Conservation (phyloP, 2,329 filamentous ascomycete genomes). For the Alternaria brassicae region DNA sequence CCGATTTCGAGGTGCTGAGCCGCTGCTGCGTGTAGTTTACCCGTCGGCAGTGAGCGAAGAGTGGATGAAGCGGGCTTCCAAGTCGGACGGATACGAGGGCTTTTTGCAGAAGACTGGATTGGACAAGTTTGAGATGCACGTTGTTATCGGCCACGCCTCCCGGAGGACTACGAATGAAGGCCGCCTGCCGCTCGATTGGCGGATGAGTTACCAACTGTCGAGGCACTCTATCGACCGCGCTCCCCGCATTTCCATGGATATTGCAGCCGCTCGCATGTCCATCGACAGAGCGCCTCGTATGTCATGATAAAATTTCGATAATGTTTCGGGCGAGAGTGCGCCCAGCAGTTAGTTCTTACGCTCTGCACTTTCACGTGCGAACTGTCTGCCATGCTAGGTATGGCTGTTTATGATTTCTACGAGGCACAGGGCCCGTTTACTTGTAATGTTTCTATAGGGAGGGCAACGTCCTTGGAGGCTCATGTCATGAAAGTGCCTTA, state of each 20-base stretch:
- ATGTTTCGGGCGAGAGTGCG: conserved; percentile 3
- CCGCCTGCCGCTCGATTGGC: conserved; percentile 21
- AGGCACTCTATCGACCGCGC: conserved; percentile 14
- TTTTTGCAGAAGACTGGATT: conserved; percentile 16
- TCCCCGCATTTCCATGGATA: conserved; percentile 14
- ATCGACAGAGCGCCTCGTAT: conserved; percentile 9
- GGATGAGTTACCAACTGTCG: conserved; percentile 17
- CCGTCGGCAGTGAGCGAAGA: conserved; percentile 15
- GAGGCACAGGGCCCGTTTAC: background rate
- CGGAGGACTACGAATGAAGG: conserved; percentile 18
- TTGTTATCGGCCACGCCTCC: conserved; percentile 22
- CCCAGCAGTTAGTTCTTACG: background rate
- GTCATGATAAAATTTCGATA: conserved; percentile 9
- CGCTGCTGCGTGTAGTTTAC: conserved; percentile 22
- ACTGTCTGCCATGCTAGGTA: background rate
- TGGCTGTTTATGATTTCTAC: background rate
- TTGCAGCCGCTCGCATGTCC: conserved; percentile 16
- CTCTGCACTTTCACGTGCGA: background rate
- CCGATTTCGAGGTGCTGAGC: conserved; percentile 24
- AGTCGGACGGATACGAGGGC: conserved; percentile 18
- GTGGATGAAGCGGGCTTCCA: conserved; percentile 23
- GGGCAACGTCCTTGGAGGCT: background rate
- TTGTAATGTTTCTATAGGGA: conserved; percentile 11
- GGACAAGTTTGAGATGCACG: conserved; percentile 18
- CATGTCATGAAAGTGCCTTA: background rate